Conservation (phyloP, 23 red algal species). For the Gracilariopsis chorda region DNA sequence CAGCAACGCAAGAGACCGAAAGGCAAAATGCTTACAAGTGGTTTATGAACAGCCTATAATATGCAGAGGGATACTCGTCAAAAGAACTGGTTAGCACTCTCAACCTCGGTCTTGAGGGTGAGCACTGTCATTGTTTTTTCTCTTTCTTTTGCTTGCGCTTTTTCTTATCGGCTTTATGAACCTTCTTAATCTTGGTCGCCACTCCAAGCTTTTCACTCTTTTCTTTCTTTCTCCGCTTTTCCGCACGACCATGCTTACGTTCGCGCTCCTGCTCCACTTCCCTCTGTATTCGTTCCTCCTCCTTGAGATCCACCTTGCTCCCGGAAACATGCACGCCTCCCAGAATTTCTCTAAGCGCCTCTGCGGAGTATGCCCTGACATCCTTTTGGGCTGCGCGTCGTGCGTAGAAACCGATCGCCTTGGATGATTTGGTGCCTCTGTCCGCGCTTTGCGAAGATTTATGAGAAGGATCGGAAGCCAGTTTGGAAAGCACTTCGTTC, state of each 20-base stretch:
- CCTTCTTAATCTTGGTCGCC: neutral
- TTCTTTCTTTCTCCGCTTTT: slow-evolving; percentile 27
- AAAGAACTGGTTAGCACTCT: too few species aligned
- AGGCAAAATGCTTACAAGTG: too few species aligned
- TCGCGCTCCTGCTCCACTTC: neutral
- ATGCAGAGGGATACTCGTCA: too few species aligned
- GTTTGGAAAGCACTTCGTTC: slow-evolving; percentile 36
- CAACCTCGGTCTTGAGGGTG: too few species aligned
- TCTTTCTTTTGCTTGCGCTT: slow-evolving; percentile 19
- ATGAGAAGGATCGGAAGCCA: neutral
- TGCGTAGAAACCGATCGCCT: slow-evolving; percentile 29
- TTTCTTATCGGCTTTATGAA: slow-evolving; percentile 27
- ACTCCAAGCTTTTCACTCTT: neutral
- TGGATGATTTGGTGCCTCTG: neutral
- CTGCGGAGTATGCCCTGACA: slow-evolving; percentile 40
- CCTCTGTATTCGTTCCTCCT: neutral
- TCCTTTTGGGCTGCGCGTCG: slow-evolving; percentile 49
- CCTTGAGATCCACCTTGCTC: neutral
- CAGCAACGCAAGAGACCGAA: too few species aligned
- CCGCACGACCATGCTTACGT: neutral
- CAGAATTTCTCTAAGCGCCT: slow-evolving; percentile 69
- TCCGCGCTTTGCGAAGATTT: neutral
- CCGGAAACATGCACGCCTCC: slow-evolving; percentile 8
- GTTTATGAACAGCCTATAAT: too few species aligned
- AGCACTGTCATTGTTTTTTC: neutral